A percentile compares a stretch with the other conserved stretches of the same genome.
Evolutionary conservation across 2,329 filamentous ascomycete species (phyloP).

Genomic region (Xylariaceae sp.): DNA sequence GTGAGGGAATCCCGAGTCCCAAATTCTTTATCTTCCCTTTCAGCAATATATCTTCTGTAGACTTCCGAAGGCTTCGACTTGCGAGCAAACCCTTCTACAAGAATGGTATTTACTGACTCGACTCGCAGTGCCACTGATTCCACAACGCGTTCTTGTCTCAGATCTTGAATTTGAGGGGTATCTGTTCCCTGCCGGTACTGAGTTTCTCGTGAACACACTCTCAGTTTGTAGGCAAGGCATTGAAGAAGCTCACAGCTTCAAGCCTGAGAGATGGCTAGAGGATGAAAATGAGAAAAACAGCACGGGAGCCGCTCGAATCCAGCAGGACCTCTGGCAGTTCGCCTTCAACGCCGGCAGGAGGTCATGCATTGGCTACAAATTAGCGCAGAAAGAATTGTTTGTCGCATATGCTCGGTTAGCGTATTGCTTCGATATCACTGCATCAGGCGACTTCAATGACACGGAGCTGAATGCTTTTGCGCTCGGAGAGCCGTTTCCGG

Average conservation of each 20-base stretch:
- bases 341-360: conserved; percentile 18
- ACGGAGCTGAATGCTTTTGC: conserved; percentile 16
- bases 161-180: conserved; percentile 55
- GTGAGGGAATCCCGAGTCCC: too few relatives aligned
- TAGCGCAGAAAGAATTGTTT: conserved; percentile 25
- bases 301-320: not conserved
- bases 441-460: conserved; percentile 15
- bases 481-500: conserved; percentile 14
- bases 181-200: conserved; percentile 50
- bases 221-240: conserved; percentile 38
- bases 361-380: conserved; percentile 25
- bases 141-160: conserved; percentile 46
- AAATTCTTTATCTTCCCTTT: too few relatives aligned
- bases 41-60: too few relatives aligned
- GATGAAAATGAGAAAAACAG: not conserved
- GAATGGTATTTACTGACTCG: too few relatives aligned
- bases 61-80: too few relatives aligned
- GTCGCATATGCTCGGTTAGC: conserved; percentile 22
- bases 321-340: conserved; percentile 23
- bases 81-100: too few relatives aligned
- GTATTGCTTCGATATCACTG: conserved; percentile 25
- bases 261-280: conserved; percentile 25
- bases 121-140: conserved; percentile 43
- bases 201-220: conserved; percentile 48
- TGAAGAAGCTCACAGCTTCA: conserved; percentile 15